Evolutionary conservation across 2,329 filamentous ascomycete genomes (phyloP), one percentile per base, ranked within the genome.

Genomic region (Apiospora pterosperma): DNA sequence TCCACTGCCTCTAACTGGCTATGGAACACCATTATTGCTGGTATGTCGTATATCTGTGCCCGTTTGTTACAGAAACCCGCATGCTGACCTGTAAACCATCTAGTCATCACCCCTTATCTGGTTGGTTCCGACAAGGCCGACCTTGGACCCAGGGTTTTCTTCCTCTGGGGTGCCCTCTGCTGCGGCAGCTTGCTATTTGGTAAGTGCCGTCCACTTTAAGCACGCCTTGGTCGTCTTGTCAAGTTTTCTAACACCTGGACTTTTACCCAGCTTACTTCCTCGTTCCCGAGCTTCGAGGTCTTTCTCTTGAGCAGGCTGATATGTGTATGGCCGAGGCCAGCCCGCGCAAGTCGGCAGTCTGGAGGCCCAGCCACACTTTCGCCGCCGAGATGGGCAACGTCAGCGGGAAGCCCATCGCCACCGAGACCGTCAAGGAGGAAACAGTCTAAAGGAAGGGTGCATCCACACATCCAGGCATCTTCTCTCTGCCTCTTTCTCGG

Each of bases 1-100:
- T 94, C 92, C 44, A 96, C 93, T 10, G 91, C 93, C 67, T 93
- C 90, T 76, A 96, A 96, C 86, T 96, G 92, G 92, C 85, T 96
- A 68, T 96, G 92, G 92, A 96, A 93, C 82, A 92, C 89, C 77
- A 85, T 85, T 73, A 85, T 86, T 58, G 73, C 71, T 62, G 77
- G 79, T 84, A 76, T 76, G 76, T 64, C 4, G 16, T 10, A 14
- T 10, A 5, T 14, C 23, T 4, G 23, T 28, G 0, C 19, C 25
- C 10, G 3, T 8, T 8, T 11, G 5, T 23, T 6, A 8, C 11
- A 6, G 16, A 34, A n/a, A 3, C 16, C 36, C 8, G 6, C 2
- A 34, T 23, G 42, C 62, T 67, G 36, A 61, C 14, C 8, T 25
- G 31, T 21, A 12, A n/a, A n/a, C 28, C 25, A 55, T 23, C 19